A percentile compares a stretch with the other conserved stretches of the same genome.
Evolutionary conservation across 2,329 filamentous ascomycete species (phyloP).

Genomic region (Dactylellina parvicollis): DNA sequence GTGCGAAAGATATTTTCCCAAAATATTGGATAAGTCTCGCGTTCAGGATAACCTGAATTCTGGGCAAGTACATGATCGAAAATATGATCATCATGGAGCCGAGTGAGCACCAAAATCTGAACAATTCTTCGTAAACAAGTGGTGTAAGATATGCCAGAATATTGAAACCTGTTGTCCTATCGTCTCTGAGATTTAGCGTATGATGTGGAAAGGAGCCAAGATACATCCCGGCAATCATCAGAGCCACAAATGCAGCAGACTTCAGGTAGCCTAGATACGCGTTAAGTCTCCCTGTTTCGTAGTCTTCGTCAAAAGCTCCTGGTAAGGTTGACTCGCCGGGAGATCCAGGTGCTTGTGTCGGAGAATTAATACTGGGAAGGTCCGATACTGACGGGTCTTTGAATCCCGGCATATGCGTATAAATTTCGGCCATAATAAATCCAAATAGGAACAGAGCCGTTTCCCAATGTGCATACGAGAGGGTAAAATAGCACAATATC

Average conservation of each 20-base stretch:
- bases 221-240: conserved; percentile 6
- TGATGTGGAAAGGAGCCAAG: conserved; percentile 26
- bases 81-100: conserved; percentile 26
- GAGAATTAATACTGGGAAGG: neutral
- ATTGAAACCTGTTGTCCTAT: conserved; percentile 24
- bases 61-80: conserved; percentile 13
- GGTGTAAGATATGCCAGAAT: conserved; percentile 6
- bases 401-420: neutral
- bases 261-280: neutral
- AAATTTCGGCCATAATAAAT: conserved; percentile 29
- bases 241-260: neutral
- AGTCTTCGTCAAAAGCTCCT: neutral
- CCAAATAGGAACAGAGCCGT: conserved; percentile 29
- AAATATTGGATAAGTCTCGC: conserved; percentile 69
- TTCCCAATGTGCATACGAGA: conserved; percentile 13
- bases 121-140: conserved; percentile 35
- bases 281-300: neutral
- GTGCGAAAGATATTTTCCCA: conserved; percentile 70
- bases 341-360: neutral
- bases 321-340: neutral
- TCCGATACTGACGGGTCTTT: neutral
- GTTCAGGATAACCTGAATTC: conserved; percentile 12
- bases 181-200: neutral
- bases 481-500: neutral
- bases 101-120: conserved; percentile 19